These are phyloP conservation scores for Avena insularis DNA, from an alignment of 176 grass and related monocot species.

Conservation along the genomic window DNA sequence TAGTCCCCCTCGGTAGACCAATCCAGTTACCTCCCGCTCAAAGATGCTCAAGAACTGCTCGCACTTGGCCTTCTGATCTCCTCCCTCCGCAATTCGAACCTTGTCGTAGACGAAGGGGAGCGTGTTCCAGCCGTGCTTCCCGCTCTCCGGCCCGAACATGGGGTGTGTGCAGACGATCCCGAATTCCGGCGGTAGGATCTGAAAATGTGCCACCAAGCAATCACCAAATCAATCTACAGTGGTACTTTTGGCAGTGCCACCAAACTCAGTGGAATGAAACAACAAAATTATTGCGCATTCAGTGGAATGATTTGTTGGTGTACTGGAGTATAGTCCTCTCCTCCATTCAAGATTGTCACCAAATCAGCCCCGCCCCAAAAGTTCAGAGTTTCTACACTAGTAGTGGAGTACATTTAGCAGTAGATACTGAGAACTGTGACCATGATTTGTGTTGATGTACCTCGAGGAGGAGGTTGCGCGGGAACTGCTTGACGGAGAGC, in stretches of 20 bases:
- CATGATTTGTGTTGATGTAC: not conserved
- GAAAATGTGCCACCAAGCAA: not conserved
- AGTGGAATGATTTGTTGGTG: too few relatives aligned
- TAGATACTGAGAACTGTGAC: not conserved
- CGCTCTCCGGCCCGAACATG: slow-evolving; percentile 79
- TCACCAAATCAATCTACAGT: too few relatives aligned
- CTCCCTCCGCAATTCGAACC: slow-evolving; percentile 50
- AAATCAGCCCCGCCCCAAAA: not conserved
- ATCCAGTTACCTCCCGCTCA: slow-evolving; percentile 54
- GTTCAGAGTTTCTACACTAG: not conserved
- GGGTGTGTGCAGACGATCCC: slow-evolving; percentile 74
- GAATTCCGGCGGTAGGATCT: slow-evolving; percentile 65
- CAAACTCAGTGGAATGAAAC: too few relatives aligned
- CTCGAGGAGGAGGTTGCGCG: slow-evolving; percentile 74
- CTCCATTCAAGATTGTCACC: not conserved
- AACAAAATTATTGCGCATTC: too few relatives aligned
- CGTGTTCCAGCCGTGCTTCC: slow-evolving; percentile 59
- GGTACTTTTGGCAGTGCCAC: too few relatives aligned
- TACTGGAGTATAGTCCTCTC: too few relatives aligned
- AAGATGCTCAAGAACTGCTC: slow-evolving; percentile 71
- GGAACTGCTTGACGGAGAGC: slow-evolving; percentile 78
- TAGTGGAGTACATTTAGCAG: not conserved
- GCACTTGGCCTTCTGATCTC: slow-evolving; percentile 55
- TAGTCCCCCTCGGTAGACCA: too few relatives aligned
- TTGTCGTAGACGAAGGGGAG: slow-evolving; percentile 74